Evolutionary conservation across 148 eudicot genomes (phyloP), one percentile per base, ranked within the genome.

Genomic region (Camellia granthamiana): DNA sequence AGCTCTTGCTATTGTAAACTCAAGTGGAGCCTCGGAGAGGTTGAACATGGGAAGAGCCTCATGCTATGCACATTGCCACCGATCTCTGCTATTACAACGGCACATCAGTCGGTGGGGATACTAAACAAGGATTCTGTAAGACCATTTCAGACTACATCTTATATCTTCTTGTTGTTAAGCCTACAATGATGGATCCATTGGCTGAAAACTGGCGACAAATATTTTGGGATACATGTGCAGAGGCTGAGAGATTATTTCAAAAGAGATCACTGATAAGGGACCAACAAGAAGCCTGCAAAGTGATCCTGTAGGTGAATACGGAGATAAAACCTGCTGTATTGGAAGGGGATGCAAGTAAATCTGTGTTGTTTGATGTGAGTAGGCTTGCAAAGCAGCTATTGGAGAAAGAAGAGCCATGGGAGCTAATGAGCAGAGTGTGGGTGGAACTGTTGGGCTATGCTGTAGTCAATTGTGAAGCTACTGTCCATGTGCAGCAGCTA

Each of bases 131-230:
- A 3, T 66, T 80, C 15, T 47, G 84, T 23, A 79, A 79, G 77
- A n/a, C 60, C 19, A 18, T 87, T 7, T 85, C 86, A n/a, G 81
- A 83, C 51, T 87, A 87, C 69, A 83, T 87, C 83, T 5, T 85
- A 62, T 83, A 87, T 69, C 83, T 87, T 55, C 74, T 85, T 10
- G 77, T 85, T 2, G 72, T 62, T 75, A 81, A 81, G 59, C 86
- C 88, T 14, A 64, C 72, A 6, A 83, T 87, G 86, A 79, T 85
- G 70, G 69, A 84, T 1, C 82, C 81, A 2, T 80, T 78, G 30
- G 81, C 85, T 51, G 84, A 88, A 16, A 81, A 80, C 21, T 87
- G 77, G 10, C 83, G 54, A 72, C 78, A 81, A 8, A 65, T 85
- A 59, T 76, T 84, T 63, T 59, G 79, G 3, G 90, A 87, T 66